These are phyloP conservation scores for Phlebiopsis flavidoalba DNA, from an alignment of 768 basidiomycete species.

Conservation along the genomic window DNA sequence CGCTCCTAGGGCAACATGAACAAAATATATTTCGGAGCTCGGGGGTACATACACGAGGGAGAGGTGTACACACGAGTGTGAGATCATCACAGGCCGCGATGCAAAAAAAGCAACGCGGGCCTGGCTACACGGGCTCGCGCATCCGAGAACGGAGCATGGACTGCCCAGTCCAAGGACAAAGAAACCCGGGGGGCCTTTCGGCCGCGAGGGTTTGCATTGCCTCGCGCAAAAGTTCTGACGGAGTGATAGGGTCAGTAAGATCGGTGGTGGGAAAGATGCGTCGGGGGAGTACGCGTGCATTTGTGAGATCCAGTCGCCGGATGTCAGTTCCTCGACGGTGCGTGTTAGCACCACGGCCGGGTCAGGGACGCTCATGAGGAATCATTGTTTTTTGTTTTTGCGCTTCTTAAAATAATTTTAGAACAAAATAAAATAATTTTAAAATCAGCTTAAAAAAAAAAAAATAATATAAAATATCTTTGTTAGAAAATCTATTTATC, in stretches of 20 bases:
- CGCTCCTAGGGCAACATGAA: conserved; percentile 36
- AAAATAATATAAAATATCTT: too few relatives aligned
- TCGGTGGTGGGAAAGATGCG: conserved; percentile 14
- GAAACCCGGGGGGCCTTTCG: conserved; percentile 28
- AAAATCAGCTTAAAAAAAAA: too few relatives aligned
- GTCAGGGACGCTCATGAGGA: conserved; percentile 26
- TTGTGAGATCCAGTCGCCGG: conserved; percentile 49
- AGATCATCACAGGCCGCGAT: conserved; percentile 46
- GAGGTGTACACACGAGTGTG: conserved; percentile 51
- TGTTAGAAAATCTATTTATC: too few relatives aligned
- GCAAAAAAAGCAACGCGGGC: conserved; percentile 65
- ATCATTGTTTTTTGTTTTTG: conserved; percentile 35
- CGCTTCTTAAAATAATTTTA: too few relatives aligned
- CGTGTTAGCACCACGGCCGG: conserved; percentile 36
- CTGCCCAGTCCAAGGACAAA: conserved; percentile 77
- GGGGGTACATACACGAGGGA: conserved; percentile 10
- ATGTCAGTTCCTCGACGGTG: conserved; percentile 40
- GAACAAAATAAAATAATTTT: too few relatives aligned
- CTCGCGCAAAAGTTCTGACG: conserved; percentile 20
- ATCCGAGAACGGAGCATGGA: conserved; percentile 56
- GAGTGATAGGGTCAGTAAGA: conserved; percentile 10
- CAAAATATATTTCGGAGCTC: conserved; percentile 14
- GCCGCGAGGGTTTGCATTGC: conserved; percentile 15
- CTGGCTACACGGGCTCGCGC: conserved; percentile 68
- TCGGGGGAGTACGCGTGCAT: conserved; percentile 45